These are phyloP conservation scores for Przewalskia tangutica DNA, from an alignment of 257 asterid species.

Conservation along the genomic window DNA sequence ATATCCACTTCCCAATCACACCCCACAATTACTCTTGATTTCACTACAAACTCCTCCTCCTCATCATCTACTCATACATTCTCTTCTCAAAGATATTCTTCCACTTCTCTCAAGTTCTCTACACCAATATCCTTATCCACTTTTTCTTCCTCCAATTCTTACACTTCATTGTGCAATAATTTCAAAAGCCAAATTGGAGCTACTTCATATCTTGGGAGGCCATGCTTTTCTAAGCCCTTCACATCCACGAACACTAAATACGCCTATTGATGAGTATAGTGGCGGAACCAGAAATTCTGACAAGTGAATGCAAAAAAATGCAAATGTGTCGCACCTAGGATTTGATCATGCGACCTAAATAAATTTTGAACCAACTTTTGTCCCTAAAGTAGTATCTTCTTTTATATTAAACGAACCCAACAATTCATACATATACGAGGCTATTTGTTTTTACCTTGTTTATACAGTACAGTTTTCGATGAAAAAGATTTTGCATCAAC, in stretches of 20 bases:
- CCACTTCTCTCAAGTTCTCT: conserved; percentile 25
- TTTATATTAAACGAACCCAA: background rate
- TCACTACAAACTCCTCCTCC: conserved; percentile 18
- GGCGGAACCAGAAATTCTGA: background rate
- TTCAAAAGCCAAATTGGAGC: background rate
- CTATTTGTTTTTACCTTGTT: background rate
- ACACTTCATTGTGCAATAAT: background rate
- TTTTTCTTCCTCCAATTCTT: background rate
- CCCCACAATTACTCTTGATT: conserved; percentile 46
- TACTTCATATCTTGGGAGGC: background rate
- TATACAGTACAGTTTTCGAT: background rate
- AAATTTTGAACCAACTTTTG: background rate
- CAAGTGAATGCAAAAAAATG: background rate
- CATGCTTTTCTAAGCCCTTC: background rate
- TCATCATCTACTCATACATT: background rate
- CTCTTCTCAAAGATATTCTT: conserved; percentile 1
- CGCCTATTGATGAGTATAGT: no score
- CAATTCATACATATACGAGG: background rate
- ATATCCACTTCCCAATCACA: conserved; percentile 36
- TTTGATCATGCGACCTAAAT: background rate
- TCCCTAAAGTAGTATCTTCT: background rate
- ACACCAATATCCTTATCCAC: background rate
- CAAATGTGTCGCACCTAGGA: background rate
- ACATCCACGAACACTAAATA: background rate
- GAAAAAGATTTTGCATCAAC: background rate